A percentile compares a stretch with the other conserved stretches of the same genome.
Conservation (phyloP, 257 asterid species). For the Ilex asprella region DNA sequence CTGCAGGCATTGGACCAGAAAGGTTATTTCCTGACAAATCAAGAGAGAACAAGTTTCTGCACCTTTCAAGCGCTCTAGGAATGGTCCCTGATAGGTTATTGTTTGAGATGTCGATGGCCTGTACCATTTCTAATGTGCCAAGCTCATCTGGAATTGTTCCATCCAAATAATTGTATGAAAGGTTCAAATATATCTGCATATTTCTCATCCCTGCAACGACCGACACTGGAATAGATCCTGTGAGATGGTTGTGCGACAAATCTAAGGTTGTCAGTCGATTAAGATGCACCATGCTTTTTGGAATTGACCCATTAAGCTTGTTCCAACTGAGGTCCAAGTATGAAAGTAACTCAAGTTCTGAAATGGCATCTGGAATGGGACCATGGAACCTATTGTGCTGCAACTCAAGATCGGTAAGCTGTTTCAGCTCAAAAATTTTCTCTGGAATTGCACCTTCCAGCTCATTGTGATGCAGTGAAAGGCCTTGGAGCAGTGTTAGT, state of each 20-base stretch:
- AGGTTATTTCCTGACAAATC: constrained; percentile 58
- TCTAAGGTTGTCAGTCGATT: constrained; percentile 36
- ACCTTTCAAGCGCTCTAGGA: constrained; percentile 38
- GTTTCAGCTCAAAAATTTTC: constrained; percentile 42
- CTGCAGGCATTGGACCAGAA: constrained; percentile 39
- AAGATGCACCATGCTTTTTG: constrained; percentile 38
- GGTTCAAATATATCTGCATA: constrained; percentile 56
- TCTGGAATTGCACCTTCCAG: constrained; percentile 55
- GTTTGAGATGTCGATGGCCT: constrained; percentile 56
- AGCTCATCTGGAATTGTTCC: constrained; percentile 63
- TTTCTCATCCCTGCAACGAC: constrained; percentile 47
- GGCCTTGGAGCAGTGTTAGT: constrained; percentile 57
- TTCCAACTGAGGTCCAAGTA: constrained; percentile 59
- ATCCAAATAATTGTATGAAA: constrained; percentile 49
- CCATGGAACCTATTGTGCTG: constrained; percentile 45
- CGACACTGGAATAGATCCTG: constrained; percentile 41
- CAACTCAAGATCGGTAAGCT: constrained; percentile 45
- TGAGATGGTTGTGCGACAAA: constrained; percentile 52
- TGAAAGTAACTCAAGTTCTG: constrained; percentile 42
- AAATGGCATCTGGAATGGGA: constrained; percentile 43
- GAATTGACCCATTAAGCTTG: constrained; percentile 59
- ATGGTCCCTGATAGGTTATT: constrained; percentile 55
- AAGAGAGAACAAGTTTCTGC: constrained; percentile 52
- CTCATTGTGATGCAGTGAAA: constrained; percentile 32
- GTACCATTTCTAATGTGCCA: constrained; percentile 64